Evolutionary conservation across 2,329 filamentous ascomycete species (phyloP).

Genomic region (Corynespora cassiicola): DNA sequence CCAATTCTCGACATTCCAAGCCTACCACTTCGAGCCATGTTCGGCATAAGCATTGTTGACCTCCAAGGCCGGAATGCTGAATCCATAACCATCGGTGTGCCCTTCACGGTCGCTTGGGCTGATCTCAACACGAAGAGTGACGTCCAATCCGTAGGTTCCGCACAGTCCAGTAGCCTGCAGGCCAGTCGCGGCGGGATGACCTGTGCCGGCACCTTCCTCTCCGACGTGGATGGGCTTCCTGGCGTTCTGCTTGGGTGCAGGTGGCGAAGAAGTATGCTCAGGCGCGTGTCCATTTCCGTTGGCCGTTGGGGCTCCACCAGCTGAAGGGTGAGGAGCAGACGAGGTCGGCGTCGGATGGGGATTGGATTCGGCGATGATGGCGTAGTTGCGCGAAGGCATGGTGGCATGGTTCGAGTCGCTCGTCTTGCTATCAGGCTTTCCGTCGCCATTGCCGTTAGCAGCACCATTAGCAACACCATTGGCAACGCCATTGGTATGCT

Average conservation of each 20-base stretch:
- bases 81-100: slow-evolving; percentile 57
- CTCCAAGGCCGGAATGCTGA: slow-evolving; percentile 54
- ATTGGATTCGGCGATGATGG: slow-evolving; percentile 64
- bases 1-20: too few species aligned
- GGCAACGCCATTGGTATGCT: slow-evolving; percentile 8
- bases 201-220: slow-evolving; percentile 78
- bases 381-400: slow-evolving; percentile 75
- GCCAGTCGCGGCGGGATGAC: slow-evolving; percentile 72
- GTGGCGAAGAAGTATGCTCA: slow-evolving; percentile 26
- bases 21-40: slow-evolving; percentile 18
- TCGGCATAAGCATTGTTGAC: slow-evolving; percentile 18
- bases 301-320: slow-evolving; percentile 25
- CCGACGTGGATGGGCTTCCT: slow-evolving; percentile 76
- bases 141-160: slow-evolving; percentile 54
- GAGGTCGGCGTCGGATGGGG: slow-evolving; percentile 26
- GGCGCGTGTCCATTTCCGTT: slow-evolving; percentile 36
- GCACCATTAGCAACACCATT: slow-evolving; percentile 27
- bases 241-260: slow-evolving; percentile 59
- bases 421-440: slow-evolving; percentile 60
- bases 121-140: slow-evolving; percentile 57
- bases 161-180: slow-evolving; percentile 50
- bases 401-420: slow-evolving; percentile 80
- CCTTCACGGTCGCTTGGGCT: slow-evolving; percentile 51
- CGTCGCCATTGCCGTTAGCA: slow-evolving; percentile 23
- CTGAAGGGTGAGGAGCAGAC: slow-evolving; percentile 23